phyloP scores from a whole-genome alignment of 495 filamentous ascomycete species.

The Penicillium soppii region DNA sequence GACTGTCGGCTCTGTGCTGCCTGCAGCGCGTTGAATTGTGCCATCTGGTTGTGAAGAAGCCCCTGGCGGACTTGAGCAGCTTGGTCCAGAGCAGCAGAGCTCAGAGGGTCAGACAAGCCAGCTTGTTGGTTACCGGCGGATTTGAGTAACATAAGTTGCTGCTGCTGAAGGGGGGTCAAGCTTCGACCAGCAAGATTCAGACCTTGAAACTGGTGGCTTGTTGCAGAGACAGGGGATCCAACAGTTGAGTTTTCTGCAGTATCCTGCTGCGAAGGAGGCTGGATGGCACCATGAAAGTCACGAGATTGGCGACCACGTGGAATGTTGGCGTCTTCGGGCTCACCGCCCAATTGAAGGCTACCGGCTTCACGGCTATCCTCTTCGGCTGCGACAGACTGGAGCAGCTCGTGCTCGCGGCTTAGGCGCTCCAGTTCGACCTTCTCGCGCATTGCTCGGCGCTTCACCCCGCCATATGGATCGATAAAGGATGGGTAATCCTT shows the following conservation, averaged over 20 bases:
- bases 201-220: slow-evolving; percentile 53
- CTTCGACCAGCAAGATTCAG: slow-evolving; percentile 63
- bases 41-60: slow-evolving; percentile 61
- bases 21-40: slow-evolving; percentile 55
- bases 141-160: slow-evolving; percentile 67
- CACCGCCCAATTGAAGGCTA: slow-evolving; percentile 85
- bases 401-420: slow-evolving; percentile 59
- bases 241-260: slow-evolving; percentile 47
- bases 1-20: slow-evolving; percentile 76
- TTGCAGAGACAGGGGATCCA: slow-evolving; percentile 46
- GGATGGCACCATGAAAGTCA: slow-evolving; percentile 59
- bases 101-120: slow-evolving; percentile 54
- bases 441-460: slow-evolving; percentile 70
- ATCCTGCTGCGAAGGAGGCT: slow-evolving; percentile 71
- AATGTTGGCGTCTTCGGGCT: slow-evolving; percentile 69
- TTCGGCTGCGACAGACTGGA: slow-evolving; percentile 49
- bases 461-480: slow-evolving; percentile 72
- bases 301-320: slow-evolving; percentile 49
- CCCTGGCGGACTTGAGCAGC: slow-evolving; percentile 40
- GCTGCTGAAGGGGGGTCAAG: slow-evolving; percentile 78
- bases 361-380: slow-evolving; percentile 70
- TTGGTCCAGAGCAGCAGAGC: slow-evolving; percentile 38
- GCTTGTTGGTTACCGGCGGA: slow-evolving; percentile 55
- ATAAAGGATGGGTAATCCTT: slow-evolving; percentile 74
- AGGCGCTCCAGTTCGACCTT: slow-evolving; percentile 60